Conservation (phyloP, 371 early-diverging fungal genomes). For the Rhizopus delemar region DNA sequence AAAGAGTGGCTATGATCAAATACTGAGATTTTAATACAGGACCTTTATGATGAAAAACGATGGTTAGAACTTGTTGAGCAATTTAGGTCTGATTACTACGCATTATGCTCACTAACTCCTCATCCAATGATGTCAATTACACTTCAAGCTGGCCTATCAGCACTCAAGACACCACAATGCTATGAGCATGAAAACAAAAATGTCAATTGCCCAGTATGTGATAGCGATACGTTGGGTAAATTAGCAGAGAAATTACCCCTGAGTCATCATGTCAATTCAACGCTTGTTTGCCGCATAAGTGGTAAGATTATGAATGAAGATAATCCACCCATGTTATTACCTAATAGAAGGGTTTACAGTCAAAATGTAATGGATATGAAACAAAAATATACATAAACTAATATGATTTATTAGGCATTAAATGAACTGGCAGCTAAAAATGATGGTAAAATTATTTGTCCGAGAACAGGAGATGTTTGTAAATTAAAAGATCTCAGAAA, state of each 20-base stretch:
- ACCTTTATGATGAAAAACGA: conserved; percentile 71
- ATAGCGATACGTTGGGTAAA: conserved; percentile 75
- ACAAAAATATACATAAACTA: background rate
- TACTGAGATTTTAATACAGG: conserved; percentile 21
- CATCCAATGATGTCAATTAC: conserved; percentile 84
- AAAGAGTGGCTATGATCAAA: background rate
- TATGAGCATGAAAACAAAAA: conserved; percentile 73
- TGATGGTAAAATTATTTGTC: conserved; percentile 79
- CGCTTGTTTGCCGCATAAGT: conserved; percentile 87
- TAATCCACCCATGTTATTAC: conserved; percentile 93
- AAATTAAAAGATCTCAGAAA: conserved; percentile 73
- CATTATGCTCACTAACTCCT: conserved; percentile 79
- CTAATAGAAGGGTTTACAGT: conserved; percentile 95
- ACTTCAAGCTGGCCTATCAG: conserved; percentile 91
- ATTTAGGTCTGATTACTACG: conserved; percentile 83
- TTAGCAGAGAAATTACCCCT: conserved; percentile 83
- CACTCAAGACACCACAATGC: conserved; percentile 86
- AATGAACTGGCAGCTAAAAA: conserved; percentile 78
- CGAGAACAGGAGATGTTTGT: conserved; percentile 72
- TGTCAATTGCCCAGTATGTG: conserved; percentile 94
- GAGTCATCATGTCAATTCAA: conserved; percentile 92
- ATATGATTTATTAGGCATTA: conserved; percentile 58
- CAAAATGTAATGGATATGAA: conserved; percentile 48
- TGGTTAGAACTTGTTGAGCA: conserved; percentile 79
- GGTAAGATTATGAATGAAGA: conserved; percentile 91